phyloP scores from a whole-genome alignment of 176 grass and related monocot genomes.

The Oryza longistaminata region DNA sequence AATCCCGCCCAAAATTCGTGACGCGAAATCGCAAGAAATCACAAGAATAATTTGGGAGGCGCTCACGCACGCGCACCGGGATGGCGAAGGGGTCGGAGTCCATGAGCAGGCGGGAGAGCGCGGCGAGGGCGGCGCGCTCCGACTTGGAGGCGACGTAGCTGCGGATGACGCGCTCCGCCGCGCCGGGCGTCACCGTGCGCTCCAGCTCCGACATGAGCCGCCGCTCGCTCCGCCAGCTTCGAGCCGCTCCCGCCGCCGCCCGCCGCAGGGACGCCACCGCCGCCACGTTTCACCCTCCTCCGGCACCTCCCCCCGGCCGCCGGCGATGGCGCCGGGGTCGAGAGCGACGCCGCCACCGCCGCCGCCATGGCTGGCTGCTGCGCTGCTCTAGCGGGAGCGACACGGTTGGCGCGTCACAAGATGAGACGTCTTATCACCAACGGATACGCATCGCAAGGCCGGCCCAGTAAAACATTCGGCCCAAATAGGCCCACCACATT shows the following conservation, averaged over 20 bases:
- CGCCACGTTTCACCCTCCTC: background rate
- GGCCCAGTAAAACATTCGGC: no score
- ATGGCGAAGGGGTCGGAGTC: conserved; percentile 65
- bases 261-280: conserved; percentile 31
- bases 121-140: conserved; percentile 70
- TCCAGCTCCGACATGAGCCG: conserved; percentile 75
- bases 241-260: conserved; percentile 39
- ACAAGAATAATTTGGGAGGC: background rate
- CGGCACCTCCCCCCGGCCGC: background rate
- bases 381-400: no score
- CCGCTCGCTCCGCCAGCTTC: conserved; percentile 59
- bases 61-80: conserved; percentile 39
- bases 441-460: no score
- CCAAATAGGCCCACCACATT: background rate
- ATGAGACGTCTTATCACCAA: background rate
- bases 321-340: background rate
- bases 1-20: background rate
- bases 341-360: conserved; percentile 20
- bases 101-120: conserved; percentile 78
- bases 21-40: background rate
- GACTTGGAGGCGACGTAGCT: conserved; percentile 74
- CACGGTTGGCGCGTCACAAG: background rate
- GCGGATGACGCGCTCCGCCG: conserved; percentile 67
- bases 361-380: conserved; percentile 26
- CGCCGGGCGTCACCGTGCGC: conserved; percentile 55